Percentiles rank a stretch among this genome's conserved stretches.
Conservation (phyloP, 805 yeast genomes). For the Nakazawaea wyomingensis region DNA sequence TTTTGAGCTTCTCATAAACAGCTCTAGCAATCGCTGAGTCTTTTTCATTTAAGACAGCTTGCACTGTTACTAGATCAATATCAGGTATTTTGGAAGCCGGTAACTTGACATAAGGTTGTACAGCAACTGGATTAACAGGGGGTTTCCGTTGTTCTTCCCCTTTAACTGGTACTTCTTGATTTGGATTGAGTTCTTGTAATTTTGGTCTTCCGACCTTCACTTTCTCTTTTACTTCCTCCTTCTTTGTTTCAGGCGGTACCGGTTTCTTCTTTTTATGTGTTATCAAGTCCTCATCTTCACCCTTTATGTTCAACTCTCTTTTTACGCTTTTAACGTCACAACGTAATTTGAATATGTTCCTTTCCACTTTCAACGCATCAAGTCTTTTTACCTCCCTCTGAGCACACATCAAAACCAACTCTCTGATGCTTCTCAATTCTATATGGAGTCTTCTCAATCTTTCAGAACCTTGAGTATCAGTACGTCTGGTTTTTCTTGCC, state of each 20-base stretch:
- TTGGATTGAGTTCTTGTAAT: constrained; percentile 19
- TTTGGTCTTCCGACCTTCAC: constrained; percentile 14
- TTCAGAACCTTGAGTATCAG: constrained; percentile 87
- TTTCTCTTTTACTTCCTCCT: constrained; percentile 18
- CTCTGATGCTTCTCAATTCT: constrained; percentile 74
- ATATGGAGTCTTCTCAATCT: constrained; percentile 66
- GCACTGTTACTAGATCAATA: constrained; percentile 80
- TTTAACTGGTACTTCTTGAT: constrained; percentile 14
- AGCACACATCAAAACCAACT: constrained; percentile 62
- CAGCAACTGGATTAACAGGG: constrained; percentile 23
- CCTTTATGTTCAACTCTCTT: constrained; percentile 68
- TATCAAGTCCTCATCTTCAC: constrained; percentile 79
- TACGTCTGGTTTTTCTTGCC: constrained; percentile 92
- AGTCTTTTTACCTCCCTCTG: constrained; percentile 66
- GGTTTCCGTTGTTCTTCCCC: constrained; percentile 1
- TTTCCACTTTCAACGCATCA: constrained; percentile 58
- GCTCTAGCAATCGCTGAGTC: constrained; percentile 73
- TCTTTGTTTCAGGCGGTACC: constrained; percentile 18
- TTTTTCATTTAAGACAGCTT: constrained; percentile 66
- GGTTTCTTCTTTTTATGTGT: constrained; percentile 68
- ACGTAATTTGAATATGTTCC: constrained; percentile 66
- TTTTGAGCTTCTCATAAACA: constrained; percentile 78
- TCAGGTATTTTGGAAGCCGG: constrained; percentile 94
- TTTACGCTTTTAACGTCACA: constrained; percentile 67
- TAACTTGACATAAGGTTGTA: constrained; percentile 77